Evolutionary conservation across 495 filamentous ascomycete genomes (phyloP).

Genomic region (Elaphomyces granulatus): DNA sequence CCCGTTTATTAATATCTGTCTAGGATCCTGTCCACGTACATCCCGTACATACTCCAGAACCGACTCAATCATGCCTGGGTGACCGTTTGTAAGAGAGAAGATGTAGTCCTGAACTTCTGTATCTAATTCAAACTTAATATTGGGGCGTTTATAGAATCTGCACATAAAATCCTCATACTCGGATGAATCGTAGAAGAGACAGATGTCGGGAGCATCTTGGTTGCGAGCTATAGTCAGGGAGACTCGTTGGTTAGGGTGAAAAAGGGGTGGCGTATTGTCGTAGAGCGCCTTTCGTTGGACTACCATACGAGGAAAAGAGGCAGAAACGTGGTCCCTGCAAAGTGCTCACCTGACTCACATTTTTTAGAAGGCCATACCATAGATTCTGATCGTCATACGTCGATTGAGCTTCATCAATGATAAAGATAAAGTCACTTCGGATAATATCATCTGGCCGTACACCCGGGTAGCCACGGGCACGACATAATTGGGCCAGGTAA

Average conservation of each 20-base stretch:
- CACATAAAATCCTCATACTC: conserved; percentile 8
- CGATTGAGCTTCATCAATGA: conserved; percentile 10
- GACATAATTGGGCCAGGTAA: neutral
- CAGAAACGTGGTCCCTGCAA: conserved; percentile 6
- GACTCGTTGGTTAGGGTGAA: conserved; percentile 1
- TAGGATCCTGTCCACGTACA: neutral
- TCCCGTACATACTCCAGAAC: neutral
- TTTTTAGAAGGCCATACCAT: conserved; percentile 7
- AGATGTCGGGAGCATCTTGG: conserved; percentile 4
- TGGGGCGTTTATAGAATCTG: neutral
- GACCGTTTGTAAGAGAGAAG: conserved; percentile 9
- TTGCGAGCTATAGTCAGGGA: neutral
- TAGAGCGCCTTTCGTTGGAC: conserved; percentile 3
- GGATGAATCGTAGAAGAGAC: conserved; percentile 8
- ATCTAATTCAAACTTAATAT: neutral
- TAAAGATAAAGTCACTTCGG: conserved; percentile 5
- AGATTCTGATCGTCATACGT: conserved; percentile 6
- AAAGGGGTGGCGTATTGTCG: neutral
- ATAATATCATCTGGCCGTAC: neutral
- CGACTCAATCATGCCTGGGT: conserved; percentile 6
- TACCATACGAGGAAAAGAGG: conserved; percentile 10
- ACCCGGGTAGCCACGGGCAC: neutral
- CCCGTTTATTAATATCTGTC: neutral
- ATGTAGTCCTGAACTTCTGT: conserved; percentile 5
- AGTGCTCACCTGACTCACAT: conserved; percentile 1